Percentiles rank a stretch among this genome's conserved stretches.
Evolutionary conservation across 139 green algal species (phyloP).

Genomic region (Chlorella ohadii): DNA sequence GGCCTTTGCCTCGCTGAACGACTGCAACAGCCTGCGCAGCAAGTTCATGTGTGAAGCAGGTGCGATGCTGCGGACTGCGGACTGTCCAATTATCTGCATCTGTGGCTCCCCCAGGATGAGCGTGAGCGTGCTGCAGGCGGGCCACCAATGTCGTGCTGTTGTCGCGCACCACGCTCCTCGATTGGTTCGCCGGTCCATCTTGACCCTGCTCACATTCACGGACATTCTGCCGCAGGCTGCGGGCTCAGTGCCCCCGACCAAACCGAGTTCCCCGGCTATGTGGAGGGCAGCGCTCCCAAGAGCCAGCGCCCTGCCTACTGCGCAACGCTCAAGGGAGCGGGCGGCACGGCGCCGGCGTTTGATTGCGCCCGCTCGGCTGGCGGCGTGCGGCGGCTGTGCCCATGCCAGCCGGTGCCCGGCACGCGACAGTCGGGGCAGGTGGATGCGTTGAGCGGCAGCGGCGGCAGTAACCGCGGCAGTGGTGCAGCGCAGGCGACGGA

Average conservation of each 20-base stretch:
- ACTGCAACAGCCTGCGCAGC: slow-evolving; percentile 74
- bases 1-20: slow-evolving; percentile 66
- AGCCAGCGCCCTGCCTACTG: slow-evolving; percentile 71
- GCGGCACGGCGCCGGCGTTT: not conserved
- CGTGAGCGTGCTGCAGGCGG: no score
- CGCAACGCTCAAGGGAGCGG: slow-evolving; percentile 31
- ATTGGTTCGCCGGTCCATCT: no score
- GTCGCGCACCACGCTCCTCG: no score
- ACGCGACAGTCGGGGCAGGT: no score
- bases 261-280: slow-evolving; percentile 58
- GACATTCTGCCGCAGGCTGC: slow-evolving; percentile 34
- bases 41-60: slow-evolving; percentile 69
- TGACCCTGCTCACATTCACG: no score
- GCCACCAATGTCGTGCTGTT: no score
- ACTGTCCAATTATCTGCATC: no score
- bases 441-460: no score
- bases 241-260: slow-evolving; percentile 32
- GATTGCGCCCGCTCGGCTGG: slow-evolving; percentile 40
- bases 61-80: not conserved
- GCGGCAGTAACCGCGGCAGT: no score
- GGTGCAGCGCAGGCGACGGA: no score
- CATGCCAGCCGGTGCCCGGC: slow-evolving; percentile 46
- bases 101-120: no score
- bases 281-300: slow-evolving; percentile 70
- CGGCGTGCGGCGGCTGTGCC: slow-evolving; percentile 60